These are phyloP conservation scores for Epichloe hybrida DNA, from an alignment of 2,329 filamentous ascomycete genomes.

Conservation along the genomic window DNA sequence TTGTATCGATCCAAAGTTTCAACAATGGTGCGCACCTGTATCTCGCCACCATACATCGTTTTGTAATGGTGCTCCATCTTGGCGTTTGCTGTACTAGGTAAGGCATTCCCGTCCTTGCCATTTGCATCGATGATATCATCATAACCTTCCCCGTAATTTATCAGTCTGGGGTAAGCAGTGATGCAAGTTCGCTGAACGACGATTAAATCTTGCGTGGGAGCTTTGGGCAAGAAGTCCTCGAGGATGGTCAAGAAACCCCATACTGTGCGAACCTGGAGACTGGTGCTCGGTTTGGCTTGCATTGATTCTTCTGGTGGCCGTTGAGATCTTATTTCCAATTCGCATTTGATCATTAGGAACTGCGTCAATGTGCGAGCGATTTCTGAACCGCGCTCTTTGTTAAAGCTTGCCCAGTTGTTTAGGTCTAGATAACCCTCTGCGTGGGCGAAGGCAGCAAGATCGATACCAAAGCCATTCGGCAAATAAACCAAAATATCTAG, in stretches of 20 bases:
- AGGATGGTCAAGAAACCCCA: slow-evolving; percentile 67
- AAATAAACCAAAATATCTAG: slow-evolving; percentile 67
- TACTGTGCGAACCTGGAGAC: slow-evolving; percentile 74
- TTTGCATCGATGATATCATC: slow-evolving; percentile 86
- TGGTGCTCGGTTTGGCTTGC: slow-evolving; percentile 48
- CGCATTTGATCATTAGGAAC: slow-evolving; percentile 74
- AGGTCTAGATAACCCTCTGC: slow-evolving; percentile 69
- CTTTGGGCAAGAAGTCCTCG: slow-evolving; percentile 51
- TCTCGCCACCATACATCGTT: slow-evolving; percentile 89
- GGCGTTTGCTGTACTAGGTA: slow-evolving; percentile 65
- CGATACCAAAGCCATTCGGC: slow-evolving; percentile 72
- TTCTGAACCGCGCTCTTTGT: slow-evolving; percentile 50
- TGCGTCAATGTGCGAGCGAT: slow-evolving; percentile 61
- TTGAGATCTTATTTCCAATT: slow-evolving; percentile 64
- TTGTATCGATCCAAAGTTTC: slow-evolving; percentile 78
- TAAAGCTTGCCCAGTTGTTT: slow-evolving; percentile 63
- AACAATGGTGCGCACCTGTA: slow-evolving; percentile 75
- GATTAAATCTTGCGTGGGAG: slow-evolving; percentile 55
- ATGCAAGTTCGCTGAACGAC: slow-evolving; percentile 77
- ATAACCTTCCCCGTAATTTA: slow-evolving; percentile 90
- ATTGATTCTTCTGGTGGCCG: slow-evolving; percentile 51
- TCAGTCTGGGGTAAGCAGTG: slow-evolving; percentile 80
- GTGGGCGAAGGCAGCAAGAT: slow-evolving; percentile 76
- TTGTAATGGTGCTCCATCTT: slow-evolving; percentile 98
- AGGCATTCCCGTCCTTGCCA: slow-evolving; percentile 64